phyloP scores from a whole-genome alignment of 768 basidiomycete species.

The Mycena haematopus region DNA sequence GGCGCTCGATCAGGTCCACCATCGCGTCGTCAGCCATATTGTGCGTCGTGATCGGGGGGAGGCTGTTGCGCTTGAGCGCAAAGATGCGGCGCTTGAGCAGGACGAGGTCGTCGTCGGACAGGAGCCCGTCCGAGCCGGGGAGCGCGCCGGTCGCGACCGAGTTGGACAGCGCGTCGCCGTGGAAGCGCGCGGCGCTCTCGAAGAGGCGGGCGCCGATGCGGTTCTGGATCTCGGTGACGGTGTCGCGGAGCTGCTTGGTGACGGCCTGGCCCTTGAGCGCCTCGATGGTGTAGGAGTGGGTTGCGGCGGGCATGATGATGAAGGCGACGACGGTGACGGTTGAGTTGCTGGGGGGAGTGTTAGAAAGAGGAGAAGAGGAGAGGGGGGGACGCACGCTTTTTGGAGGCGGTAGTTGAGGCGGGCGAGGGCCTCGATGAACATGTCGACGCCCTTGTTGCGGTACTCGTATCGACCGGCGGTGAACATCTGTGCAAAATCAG shows the following conservation, averaged over 20 bases:
- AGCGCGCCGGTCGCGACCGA: constrained; percentile 34
- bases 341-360: constrained; percentile 47
- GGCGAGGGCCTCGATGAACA: constrained; percentile 98
- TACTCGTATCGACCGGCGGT: constrained; percentile 99
- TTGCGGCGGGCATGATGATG: constrained; percentile 98
- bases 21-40: constrained; percentile 96
- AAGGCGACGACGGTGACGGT: constrained; percentile 93
- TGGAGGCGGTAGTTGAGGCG: constrained; percentile 67
- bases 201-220: constrained; percentile 91
- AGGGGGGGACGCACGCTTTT: constrained; percentile 37
- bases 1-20: constrained; percentile 95
- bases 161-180: constrained; percentile 32
- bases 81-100: constrained; percentile 95
- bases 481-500: constrained; percentile 77
- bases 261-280: constrained; percentile 96
- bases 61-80: constrained; percentile 90
- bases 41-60: constrained; percentile 97
- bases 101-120: constrained; percentile 93
- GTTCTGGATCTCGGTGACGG: constrained; percentile 94
- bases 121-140: constrained; percentile 74
- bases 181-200: constrained; percentile 92
- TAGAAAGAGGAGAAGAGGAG: not conserved
- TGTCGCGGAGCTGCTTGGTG: constrained; percentile 94
- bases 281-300: constrained; percentile 96
- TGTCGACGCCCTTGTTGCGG: constrained; percentile 98